Evolutionary conservation across 495 filamentous ascomycete genomes (phyloP).

Genomic region (Tuber microsphaerosporum): DNA sequence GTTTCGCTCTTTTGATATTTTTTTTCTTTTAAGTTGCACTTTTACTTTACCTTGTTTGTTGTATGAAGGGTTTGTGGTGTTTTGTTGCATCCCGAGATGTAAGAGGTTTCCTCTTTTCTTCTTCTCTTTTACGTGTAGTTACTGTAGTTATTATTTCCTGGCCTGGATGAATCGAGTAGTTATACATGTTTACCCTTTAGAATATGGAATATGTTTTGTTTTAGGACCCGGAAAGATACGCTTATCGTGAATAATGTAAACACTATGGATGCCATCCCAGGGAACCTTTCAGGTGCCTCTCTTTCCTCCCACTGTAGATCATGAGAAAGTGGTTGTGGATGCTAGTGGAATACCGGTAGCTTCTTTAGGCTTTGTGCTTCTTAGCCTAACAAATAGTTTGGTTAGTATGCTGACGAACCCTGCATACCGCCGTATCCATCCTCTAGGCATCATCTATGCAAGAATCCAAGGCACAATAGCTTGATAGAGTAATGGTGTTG

Average conservation of each 20-base stretch:
- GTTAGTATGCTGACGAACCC: neutral
- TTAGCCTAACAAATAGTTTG: neutral
- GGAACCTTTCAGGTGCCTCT: neutral
- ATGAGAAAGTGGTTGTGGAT: neutral
- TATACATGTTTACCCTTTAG: neutral
- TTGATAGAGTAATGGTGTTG: neutral
- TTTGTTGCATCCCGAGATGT: conserved; percentile 9
- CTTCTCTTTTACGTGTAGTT: conserved; percentile 27
- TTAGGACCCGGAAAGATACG: neutral
- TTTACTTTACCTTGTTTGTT: conserved; percentile 40
- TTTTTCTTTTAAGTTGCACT: conserved; percentile 19
- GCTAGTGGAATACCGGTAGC: neutral
- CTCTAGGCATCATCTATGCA: neutral
- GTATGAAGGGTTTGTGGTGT: conserved; percentile 36
- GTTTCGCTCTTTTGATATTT: conserved; percentile 38
- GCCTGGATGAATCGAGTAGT: neutral
- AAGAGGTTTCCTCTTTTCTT: conserved; percentile 16
- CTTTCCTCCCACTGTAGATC: neutral
- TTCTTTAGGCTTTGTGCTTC: neutral
- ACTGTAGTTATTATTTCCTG: conserved; percentile 3
- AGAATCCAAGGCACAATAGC: neutral
- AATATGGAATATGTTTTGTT: neutral
- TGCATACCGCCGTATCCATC: neutral
- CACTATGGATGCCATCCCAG: neutral
- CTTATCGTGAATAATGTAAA: neutral